Percentiles rank a stretch among this genome's conserved stretches.
Conservation (phyloP, 352 stramenopile genomes). For the Globisporangium takayamanum region DNA sequence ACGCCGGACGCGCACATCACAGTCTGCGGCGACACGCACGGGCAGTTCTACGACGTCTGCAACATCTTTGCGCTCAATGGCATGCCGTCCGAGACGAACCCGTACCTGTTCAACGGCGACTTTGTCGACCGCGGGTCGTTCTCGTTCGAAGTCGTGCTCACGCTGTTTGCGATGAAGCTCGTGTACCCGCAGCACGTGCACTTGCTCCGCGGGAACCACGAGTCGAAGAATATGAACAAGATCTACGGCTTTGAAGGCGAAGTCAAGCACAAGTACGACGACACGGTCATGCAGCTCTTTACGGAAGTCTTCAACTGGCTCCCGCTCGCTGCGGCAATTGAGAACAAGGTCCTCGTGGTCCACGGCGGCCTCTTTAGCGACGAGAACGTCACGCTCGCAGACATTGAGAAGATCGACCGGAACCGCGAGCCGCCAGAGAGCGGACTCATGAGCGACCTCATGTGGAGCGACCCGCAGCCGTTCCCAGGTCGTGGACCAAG, state of each 20-base stretch:
- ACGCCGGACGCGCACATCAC: constrained; percentile 80
- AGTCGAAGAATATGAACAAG: constrained; percentile 99
- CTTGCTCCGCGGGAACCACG: constrained; percentile 96
- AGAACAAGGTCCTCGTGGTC: constrained; percentile 94
- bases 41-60: constrained; percentile 99
- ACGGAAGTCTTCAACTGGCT: constrained; percentile 98
- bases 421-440: constrained; percentile 93
- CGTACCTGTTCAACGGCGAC: constrained; percentile 99
- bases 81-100: constrained; percentile 91
- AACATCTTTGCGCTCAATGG: constrained; percentile 99
- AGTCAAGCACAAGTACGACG: constrained; percentile 99
- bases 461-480: constrained; percentile 96
- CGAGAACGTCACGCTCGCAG: constrained; percentile 90
- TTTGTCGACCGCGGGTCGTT: constrained; percentile 99
- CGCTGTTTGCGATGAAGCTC: constrained; percentile 96
- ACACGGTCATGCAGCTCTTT: constrained; percentile 98
- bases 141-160: constrained; percentile 97
- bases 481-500: constrained; percentile 92
- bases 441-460: constrained; percentile 89
- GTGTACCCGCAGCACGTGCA: constrained; percentile 91
- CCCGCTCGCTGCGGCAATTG: constrained; percentile 92
- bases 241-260: constrained; percentile 99
- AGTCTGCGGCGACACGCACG: constrained; percentile 98
- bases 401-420: constrained; percentile 95
- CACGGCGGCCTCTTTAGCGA: constrained; percentile 96